These are phyloP conservation scores for Flaveria floridana DNA, from an alignment of 140 eudicot genomes.

Conservation along the genomic window DNA sequence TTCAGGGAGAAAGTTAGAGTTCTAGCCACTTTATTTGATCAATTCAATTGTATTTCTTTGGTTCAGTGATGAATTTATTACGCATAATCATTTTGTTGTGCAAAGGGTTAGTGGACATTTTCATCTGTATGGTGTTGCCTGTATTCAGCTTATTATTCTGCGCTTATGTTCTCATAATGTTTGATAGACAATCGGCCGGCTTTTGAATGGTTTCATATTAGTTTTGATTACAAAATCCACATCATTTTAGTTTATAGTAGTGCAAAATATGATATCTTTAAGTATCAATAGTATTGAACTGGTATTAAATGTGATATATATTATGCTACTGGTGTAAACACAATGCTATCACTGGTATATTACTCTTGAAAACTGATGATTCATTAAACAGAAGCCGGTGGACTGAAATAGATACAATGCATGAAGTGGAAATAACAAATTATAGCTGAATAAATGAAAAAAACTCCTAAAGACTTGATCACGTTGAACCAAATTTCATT, in stretches of 20 bases:
- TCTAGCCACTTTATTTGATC: constrained; percentile 2
- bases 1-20: constrained; percentile 28
- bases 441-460: no score
- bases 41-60: constrained; percentile 30
- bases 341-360: no score
- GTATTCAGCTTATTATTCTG: not conserved
- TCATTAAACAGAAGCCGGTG: no score
- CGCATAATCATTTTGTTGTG: not conserved
- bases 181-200: not conserved
- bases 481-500: no score
- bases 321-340: no score
- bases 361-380: no score
- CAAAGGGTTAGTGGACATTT: not conserved
- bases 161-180: not conserved
- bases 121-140: constrained; percentile 6
- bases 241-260: not conserved
- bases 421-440: no score
- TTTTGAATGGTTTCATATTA: constrained; percentile 8
- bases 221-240: constrained; percentile 2
- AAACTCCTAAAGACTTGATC: no score
- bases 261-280: no score
- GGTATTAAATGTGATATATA: no score
- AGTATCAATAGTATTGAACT: no score
- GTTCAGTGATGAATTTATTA: constrained; percentile 20
- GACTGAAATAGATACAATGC: no score